Conservation (phyloP, 176 grass and related monocot species). For the Lolium multiflorum region DNA sequence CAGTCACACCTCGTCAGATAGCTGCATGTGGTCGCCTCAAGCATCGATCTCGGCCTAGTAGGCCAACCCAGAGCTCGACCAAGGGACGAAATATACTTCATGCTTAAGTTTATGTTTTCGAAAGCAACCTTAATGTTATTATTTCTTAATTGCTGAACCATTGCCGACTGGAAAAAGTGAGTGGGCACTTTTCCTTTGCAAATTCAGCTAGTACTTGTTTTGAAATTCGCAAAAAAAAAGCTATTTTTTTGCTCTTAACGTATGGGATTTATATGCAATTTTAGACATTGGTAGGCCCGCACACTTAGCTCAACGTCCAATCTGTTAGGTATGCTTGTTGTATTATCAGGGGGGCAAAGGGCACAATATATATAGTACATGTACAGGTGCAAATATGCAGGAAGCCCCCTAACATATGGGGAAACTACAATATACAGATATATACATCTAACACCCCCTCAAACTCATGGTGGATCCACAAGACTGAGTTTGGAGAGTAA, state of each 20-base stretch:
- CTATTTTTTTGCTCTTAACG: not conserved
- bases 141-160: not conserved
- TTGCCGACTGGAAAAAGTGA: not conserved
- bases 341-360: too few relatives aligned
- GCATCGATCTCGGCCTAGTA: conserved; percentile 30
- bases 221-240: too few relatives aligned
- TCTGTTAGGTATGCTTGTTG: too few relatives aligned
- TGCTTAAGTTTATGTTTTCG: conserved; percentile 23
- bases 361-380: too few relatives aligned
- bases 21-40: conserved; percentile 55
- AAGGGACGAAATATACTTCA: conserved; percentile 27
- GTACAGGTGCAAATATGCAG: too few relatives aligned
- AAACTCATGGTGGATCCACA: too few relatives aligned
- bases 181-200: not conserved
- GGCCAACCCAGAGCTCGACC: conserved; percentile 12
- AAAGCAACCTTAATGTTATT: not conserved
- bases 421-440: too few relatives aligned
- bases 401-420: too few relatives aligned
- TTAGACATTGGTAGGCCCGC: too few relatives aligned
- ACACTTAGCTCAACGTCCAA: too few relatives aligned
- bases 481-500: too few relatives aligned
- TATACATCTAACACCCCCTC: too few relatives aligned
- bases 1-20: conserved; percentile 10
- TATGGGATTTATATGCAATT: not conserved
- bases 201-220: not conserved